A percentile compares a stretch with the other conserved stretches of the same genome.
phyloP scores from a whole-genome alignment of 495 filamentous ascomycete species.

The Echria macrotheca region DNA sequence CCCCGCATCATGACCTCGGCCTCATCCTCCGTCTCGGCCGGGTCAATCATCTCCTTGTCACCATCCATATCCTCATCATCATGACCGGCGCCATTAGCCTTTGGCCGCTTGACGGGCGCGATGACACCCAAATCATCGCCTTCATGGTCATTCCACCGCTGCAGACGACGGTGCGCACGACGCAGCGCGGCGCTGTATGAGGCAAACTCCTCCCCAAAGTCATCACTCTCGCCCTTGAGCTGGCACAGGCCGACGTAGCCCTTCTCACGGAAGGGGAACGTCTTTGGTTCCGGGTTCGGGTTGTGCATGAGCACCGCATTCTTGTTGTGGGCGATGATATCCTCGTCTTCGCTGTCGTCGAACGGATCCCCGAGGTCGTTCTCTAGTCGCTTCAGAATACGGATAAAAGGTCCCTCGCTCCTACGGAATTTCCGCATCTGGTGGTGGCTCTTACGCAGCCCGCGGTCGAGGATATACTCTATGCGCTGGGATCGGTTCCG shows the following conservation, averaged over 20 bases:
- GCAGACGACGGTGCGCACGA: constrained; percentile 61
- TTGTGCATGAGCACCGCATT: constrained; percentile 9
- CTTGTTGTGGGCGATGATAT: constrained; percentile 35
- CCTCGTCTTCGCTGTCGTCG: constrained; percentile 74
- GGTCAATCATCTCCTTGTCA: constrained; percentile 23
- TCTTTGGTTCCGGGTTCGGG: constrained; percentile 16
- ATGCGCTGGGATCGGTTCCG: constrained; percentile 82
- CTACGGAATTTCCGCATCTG: constrained; percentile 54
- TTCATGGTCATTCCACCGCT: constrained; percentile 62
- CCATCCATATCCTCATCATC: constrained; percentile 25
- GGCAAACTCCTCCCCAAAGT: constrained; percentile 73
- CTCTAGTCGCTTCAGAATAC: constrained; percentile 63
- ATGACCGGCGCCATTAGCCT: constrained; percentile 19
- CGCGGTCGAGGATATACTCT: constrained; percentile 77
- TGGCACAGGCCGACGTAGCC: constrained; percentile 68
- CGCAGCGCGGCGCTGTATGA: constrained; percentile 68
- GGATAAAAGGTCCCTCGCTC: constrained; percentile 57
- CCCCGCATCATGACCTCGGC: constrained; percentile 17
- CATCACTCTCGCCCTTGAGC: constrained; percentile 58
- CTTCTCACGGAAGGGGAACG: constrained; percentile 40
- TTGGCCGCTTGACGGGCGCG: constrained; percentile 34
- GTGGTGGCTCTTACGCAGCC: constrained; percentile 59
- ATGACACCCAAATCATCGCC: constrained; percentile 43
- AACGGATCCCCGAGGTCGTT: constrained; percentile 66
- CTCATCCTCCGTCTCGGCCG: constrained; percentile 32